Conservation (phyloP, 306 rosid genomes). For the Mimosa pudica region DNA sequence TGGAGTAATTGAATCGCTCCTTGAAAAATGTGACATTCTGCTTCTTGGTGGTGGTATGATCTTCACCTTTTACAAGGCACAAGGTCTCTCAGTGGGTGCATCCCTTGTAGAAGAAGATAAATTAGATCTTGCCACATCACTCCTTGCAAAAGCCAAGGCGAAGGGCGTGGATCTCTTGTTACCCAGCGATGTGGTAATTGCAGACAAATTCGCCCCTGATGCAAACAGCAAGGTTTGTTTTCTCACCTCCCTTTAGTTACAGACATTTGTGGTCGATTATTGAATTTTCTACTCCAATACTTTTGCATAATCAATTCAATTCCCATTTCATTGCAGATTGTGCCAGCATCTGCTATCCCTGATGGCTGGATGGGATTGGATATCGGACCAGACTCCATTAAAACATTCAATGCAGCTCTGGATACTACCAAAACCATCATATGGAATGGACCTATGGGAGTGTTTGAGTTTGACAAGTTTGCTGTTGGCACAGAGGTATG, state of each 20-base stretch:
- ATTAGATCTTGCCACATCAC: slow-evolving; percentile 83
- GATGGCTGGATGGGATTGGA: slow-evolving; percentile 99
- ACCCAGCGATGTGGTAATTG: slow-evolving; percentile 89
- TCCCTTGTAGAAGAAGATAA: slow-evolving; percentile 98
- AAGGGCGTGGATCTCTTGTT: slow-evolving; percentile 96
- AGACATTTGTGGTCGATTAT: background rate
- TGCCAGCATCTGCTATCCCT: slow-evolving; percentile 90
- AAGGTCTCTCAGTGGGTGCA: slow-evolving; percentile 95
- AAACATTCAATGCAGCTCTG: slow-evolving; percentile 80
- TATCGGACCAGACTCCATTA: slow-evolving; percentile 94
- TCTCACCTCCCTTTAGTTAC: slow-evolving; percentile 23
- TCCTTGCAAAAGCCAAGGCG: slow-evolving; percentile 82
- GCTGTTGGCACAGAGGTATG: slow-evolving; percentile 96
- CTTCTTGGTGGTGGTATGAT: slow-evolving; percentile 99
- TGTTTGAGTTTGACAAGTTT: slow-evolving; percentile 94
- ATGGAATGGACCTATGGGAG: slow-evolving; percentile 99
- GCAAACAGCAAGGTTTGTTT: slow-evolving; percentile 95
- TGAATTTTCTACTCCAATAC: slow-evolving; percentile 4
- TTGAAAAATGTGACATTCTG: slow-evolving; percentile 83
- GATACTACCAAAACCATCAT: slow-evolving; percentile 90
- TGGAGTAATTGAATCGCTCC: slow-evolving; percentile 94
- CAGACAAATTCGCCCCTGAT: slow-evolving; percentile 98
- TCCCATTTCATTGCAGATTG: slow-evolving; percentile 58
- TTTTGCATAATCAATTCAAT: slow-evolving; percentile 27
- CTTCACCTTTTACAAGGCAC: slow-evolving; percentile 99